Conservation (phyloP, 768 basidiomycete genomes). For the Auriculariales sp. region DNA sequence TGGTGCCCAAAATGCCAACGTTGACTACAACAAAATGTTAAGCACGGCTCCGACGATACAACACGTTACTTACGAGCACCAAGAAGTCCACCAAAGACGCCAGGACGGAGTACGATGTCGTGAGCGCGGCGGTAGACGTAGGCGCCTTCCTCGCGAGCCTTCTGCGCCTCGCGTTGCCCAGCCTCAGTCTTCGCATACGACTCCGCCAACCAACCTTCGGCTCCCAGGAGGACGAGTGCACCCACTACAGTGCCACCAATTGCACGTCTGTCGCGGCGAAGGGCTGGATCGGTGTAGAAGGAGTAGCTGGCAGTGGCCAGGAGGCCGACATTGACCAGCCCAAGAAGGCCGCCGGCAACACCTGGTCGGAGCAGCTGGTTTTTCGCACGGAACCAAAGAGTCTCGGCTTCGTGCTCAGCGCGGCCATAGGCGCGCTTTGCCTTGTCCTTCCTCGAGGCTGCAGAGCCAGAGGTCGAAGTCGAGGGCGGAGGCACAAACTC, state of each 20-base stretch:
- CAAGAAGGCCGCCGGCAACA: constrained; percentile 57
- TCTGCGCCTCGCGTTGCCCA: constrained; percentile 40
- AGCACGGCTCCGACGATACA: background rate
- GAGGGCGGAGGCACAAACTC: constrained; percentile 14
- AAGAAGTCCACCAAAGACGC: constrained; percentile 48
- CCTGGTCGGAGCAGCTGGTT: constrained; percentile 47
- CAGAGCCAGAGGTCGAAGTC: constrained; percentile 9
- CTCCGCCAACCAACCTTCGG: constrained; percentile 51
- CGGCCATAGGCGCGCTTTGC: constrained; percentile 25
- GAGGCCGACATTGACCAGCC: constrained; percentile 66
- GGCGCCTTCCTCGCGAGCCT: constrained; percentile 43
- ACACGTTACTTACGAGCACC: constrained; percentile 33
- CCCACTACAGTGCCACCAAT: constrained; percentile 39
- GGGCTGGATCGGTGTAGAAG: constrained; percentile 45
- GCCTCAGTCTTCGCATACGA: constrained; percentile 42
- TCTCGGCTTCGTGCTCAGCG: constrained; percentile 34
- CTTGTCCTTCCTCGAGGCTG: constrained; percentile 12
- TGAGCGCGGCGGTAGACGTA: constrained; percentile 36
- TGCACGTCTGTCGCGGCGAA: constrained; percentile 40
- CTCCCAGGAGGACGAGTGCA: constrained; percentile 39
- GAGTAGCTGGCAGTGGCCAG: constrained; percentile 45
- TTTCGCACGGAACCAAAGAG: constrained; percentile 38
- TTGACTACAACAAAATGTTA: constrained; percentile 30
- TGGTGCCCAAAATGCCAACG: constrained; percentile 40
- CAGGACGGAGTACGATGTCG: constrained; percentile 46